Base-by-base conservation (phyloP, 2,329 filamentous ascomycete genomes). In the Colletotrichum neosansevieriae region DNA sequence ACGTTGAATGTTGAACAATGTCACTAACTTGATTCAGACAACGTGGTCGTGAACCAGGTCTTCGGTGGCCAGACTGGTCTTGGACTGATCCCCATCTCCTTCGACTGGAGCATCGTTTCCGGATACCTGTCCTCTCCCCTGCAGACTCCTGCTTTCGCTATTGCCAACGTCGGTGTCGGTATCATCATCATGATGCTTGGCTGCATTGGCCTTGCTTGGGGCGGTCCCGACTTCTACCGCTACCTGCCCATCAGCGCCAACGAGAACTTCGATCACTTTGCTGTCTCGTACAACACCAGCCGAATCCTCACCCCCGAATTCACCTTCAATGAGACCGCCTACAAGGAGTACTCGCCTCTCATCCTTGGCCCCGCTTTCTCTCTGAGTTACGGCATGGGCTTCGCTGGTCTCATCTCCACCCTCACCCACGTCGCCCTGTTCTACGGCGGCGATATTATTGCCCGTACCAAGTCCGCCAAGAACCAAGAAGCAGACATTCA, bases 181-280 rank as follows among this genome's bases (percentile, higher is more conserved):
- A 80, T 88, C 54, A 69, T 88, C 32, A 69, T 88, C 66, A 89
- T 89, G 75, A 86, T 86, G 73, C 72, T 81, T 3, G 79, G 80
- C 2, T 73, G 71, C 10, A 84, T 87, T 67, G 86, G 85, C 17
- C 72, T 88, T 6, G 82, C 86, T 58, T 88, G 81, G 71, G 81
- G 75, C 15, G 81, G 81, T 4, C 72, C 80, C 3, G 86, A 82
- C 72, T 86, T 81, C 69, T 77, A 76, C 29, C 72, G 81, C 58
- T 85, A 82, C 68, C 74, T 85, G 3, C 82, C 83, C 1, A 85
- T 87, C 44, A 85, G 81, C 57, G 83, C 84, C 71, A 86, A 84
- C 38, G 76, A 74, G 51, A 86, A 83, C 70, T 89, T 86, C 73
- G 90, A 92, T 78, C 91, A 91, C 74, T 89, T 83, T 0, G 89